A percentile compares a stretch with the other conserved stretches of the same genome.
Conservation (phyloP, 2,329 filamentous ascomycete species). For the Monilinia laxa region DNA sequence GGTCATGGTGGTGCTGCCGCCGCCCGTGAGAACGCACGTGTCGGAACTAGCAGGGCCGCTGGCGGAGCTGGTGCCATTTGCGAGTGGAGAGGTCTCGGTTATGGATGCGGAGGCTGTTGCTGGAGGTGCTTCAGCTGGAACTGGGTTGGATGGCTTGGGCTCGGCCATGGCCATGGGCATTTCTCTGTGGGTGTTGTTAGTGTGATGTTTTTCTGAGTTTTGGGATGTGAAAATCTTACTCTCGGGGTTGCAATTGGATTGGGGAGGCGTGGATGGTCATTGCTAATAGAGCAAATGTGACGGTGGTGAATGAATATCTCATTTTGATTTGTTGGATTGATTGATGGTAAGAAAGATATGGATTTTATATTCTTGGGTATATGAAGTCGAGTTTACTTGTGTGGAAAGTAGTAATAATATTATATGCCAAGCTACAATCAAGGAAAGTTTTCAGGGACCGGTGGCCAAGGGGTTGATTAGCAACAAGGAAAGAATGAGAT, state of each 20-base stretch:
- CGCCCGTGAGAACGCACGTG: background rate
- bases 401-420: background rate
- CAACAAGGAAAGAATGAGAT: constrained; percentile 2
- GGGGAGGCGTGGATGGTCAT: background rate
- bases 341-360: background rate
- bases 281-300: constrained; percentile 5
- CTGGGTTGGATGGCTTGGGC: background rate
- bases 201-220: too few species aligned
- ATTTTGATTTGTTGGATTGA: background rate
- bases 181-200: background rate
- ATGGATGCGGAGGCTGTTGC: background rate
- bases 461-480: background rate
- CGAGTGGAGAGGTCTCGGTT: background rate
- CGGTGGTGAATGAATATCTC: background rate
- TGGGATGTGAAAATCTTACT: background rate
- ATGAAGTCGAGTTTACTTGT: background rate
- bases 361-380: background rate
- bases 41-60: too few species aligned
- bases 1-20: background rate
- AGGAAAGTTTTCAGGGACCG: constrained; percentile 10
- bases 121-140: background rate
- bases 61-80: background rate
- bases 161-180: background rate
- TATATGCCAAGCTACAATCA: background rate
- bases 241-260: background rate